Conservation (phyloP, 176 grass and related monocot genomes). For the Olyra latifolia region DNA sequence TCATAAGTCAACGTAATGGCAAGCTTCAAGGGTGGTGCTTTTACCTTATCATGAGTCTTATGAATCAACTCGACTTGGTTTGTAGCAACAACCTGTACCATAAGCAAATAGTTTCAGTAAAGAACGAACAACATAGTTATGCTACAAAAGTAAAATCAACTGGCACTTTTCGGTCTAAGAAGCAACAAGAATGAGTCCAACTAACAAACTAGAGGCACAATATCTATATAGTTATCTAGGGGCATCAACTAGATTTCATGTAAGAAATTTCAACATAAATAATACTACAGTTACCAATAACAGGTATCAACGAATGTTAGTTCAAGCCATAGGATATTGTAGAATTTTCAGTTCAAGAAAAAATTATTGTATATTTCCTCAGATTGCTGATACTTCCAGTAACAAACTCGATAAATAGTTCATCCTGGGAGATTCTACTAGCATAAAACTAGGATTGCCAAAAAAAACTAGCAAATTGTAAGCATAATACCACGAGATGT, state of each 20-base stretch:
- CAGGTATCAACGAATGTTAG: background rate
- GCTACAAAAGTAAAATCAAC: slow-evolving; percentile 11
- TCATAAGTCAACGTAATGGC: background rate
- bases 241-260: background rate
- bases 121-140: background rate
- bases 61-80: slow-evolving; percentile 61
- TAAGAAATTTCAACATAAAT: background rate
- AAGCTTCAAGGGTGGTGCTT: slow-evolving; percentile 4
- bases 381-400: background rate
- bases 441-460: background rate
- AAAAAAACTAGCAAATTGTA: background rate
- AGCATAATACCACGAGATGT: background rate
- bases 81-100: slow-evolving; percentile 46
- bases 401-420: background rate
- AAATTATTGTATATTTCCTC: background rate
- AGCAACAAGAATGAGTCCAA: slow-evolving; percentile 3
- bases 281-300: background rate
- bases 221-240: background rate
- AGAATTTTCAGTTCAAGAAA: background rate
- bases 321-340: background rate
- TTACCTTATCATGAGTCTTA: slow-evolving; percentile 77
- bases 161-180: slow-evolving; percentile 2
- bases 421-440: background rate
- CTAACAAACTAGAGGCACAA: background rate
- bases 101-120: slow-evolving; percentile 17